Evolutionary conservation across 2,329 filamentous ascomycete genomes (phyloP), one percentile per base, ranked within the genome.

Genomic region (Apiospora malaysiana): DNA sequence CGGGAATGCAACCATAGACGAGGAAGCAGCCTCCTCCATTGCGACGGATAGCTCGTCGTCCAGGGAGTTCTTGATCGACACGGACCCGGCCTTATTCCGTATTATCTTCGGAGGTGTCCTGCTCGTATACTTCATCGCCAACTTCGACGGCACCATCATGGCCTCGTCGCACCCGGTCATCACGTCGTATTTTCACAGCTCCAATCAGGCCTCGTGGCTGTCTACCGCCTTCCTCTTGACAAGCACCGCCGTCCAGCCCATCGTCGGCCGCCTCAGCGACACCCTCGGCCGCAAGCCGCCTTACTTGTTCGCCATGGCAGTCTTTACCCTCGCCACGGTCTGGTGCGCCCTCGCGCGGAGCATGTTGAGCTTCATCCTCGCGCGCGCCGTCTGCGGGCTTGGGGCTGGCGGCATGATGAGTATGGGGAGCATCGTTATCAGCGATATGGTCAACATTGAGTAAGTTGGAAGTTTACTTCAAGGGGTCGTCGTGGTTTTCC

Each of bases 141-240:
- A 85, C 78, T 95, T 95, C 77, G 93, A 95, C 82, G 87, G 89
- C 14, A 95, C 93, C 4, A 88, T 95, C 74, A 94, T 95, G 92
- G 92, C 92, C 5, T 94, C 92, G 2, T 91, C 88, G 56, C 93
- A 96, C 79, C 93, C 93, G 0, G 92, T 93, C 71, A 94, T 95
- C 72, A 94, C 93, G 0, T 94, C 92, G 0, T 90, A 95, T 79
- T 95, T 95, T 80, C 84, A 90, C 72, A 88, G 92, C 67, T 93
- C 92, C 43, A 94, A 95, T 79, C 90, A 90, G 66, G 93, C 93
- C 3, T 94, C 93, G 1, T 96, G 93, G 93, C 85, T 95, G 5
- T 94, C 92, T 1, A 95, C 93, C 0, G 89, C 92, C 0, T 95
- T 94, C 74, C 81, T 95, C 46, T 85, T 96, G 47, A 94, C 93